A percentile compares a stretch with the other conserved stretches of the same genome.
phyloP scores from a whole-genome alignment of 129 eudicot species.

The Calendula officinalis region DNA sequence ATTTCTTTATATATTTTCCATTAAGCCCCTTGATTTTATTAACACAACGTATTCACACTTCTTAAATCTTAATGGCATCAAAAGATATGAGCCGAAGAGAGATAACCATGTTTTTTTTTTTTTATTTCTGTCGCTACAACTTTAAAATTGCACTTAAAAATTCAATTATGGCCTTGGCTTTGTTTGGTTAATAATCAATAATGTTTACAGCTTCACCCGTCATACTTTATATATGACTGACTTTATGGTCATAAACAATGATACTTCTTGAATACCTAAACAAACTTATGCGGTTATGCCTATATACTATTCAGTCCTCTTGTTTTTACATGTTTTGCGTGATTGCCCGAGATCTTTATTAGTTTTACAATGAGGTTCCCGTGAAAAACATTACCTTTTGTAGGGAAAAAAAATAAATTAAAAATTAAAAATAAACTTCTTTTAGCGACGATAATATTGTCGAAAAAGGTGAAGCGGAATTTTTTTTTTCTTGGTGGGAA shows the following conservation, averaged over 20 bases:
- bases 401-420: too few relatives aligned
- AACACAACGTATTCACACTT: constrained; percentile 8
- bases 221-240: constrained; percentile 23
- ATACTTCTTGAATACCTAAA: constrained; percentile 41
- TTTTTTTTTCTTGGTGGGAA: too few relatives aligned
- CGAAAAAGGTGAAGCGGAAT: too few relatives aligned
- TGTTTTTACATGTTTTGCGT: constrained; percentile 36
- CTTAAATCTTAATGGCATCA: constrained; percentile 32
- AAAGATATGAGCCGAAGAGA: constrained; percentile 28
- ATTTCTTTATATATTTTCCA: constrained; percentile 5
- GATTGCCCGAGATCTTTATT: constrained; percentile 36
- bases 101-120: constrained; percentile 30
- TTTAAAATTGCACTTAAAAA: constrained; percentile 28
- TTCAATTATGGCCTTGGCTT: constrained; percentile 36
- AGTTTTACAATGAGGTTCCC: too few relatives aligned
- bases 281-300: constrained; percentile 32
- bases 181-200: constrained; percentile 21
- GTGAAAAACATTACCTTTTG: too few relatives aligned
- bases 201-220: constrained; percentile 37
- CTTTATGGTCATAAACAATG: constrained; percentile 40
- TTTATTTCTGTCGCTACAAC: constrained; percentile 9
- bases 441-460: too few relatives aligned
- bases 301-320: constrained; percentile 36
- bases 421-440: too few relatives aligned
- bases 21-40: constrained; percentile 1